Evolutionary conservation across 169 alveolate species (phyloP), one percentile per base, ranked within the genome.

Genomic region (Plasmodium coatneyi): DNA sequence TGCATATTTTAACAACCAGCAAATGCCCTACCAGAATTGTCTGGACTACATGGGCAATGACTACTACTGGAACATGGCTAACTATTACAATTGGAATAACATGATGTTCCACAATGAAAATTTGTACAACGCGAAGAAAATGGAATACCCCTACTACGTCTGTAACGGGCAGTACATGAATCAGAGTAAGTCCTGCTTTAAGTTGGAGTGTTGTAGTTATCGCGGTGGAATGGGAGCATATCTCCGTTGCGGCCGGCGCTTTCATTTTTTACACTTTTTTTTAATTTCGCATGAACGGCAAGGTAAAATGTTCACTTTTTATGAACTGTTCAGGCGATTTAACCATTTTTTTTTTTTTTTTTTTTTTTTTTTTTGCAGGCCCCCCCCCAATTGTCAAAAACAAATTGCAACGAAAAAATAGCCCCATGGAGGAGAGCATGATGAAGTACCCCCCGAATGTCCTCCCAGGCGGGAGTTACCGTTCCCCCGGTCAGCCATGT

Each of bases 21-120:
- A 81, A 81, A 22, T 71, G 4, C 5, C 84, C 49, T 84, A 84
- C 56, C 72, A 39, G 56, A 72, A 84, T 10, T 72, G 76, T 10
- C 6, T 74, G 5, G 82, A 71, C 3, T 19, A 46, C 39, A 22
- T 74, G 41, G 28, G 41, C n/a, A 43, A 30, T 46, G 84, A 84
- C 12, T 84, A 84, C 79, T 30, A 46, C 36, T 84, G 81, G 60
- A 84, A 66, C 9, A 16, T 32, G 30, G 49, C 81, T 28, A 72
- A 84, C 39, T 49, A 72, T 19, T 60, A 72, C 36, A 84, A 72
- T 16, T 84, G 84, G 84, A 84, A 84, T 49, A 84, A 84, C 36
- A 32, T 74, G 41, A 6, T 72, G 34, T 49, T 71, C 3, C 71
- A 84, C 16, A 71, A 52, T 84, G 83, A 84, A 5, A 84, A 84